Evolutionary conservation across 768 basidiomycete genomes (phyloP).

Genomic region (Crucibulum laeve): DNA sequence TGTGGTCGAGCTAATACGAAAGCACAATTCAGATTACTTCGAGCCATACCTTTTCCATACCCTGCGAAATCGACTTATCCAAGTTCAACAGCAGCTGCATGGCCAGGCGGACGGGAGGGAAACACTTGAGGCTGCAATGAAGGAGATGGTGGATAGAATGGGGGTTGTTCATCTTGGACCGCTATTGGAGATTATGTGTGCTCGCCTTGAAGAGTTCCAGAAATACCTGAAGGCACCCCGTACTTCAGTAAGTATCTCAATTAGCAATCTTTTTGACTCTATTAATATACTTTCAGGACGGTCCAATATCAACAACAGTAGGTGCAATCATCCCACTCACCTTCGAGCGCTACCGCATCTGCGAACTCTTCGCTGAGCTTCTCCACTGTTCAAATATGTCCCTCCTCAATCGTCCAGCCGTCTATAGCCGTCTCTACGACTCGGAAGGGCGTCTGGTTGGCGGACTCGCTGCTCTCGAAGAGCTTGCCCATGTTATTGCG

Average conservation of each 20-base stretch:
- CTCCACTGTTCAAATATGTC: conserved; percentile 99
- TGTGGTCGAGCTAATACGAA: conserved; percentile 90
- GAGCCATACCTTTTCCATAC: conserved; percentile 97
- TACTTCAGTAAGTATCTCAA: conserved; percentile 55
- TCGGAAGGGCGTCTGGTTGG: conserved; percentile 80
- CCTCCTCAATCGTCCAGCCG: conserved; percentile 76
- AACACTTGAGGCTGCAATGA: conserved; percentile 66
- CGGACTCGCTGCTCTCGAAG: conserved; percentile 81
- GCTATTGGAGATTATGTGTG: conserved; percentile 70
- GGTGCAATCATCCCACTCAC: conserved; percentile 78
- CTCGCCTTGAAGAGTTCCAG: conserved; percentile 65
- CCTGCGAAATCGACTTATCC: conserved; percentile 84
- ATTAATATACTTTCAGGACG: conserved; percentile 40
- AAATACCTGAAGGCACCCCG: conserved; percentile 66
- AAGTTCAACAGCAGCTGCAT: conserved; percentile 70
- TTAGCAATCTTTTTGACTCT: conserved; percentile 1
- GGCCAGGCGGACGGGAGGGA: conserved; percentile 57
- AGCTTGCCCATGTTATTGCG: conserved; percentile 80
- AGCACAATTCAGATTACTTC: conserved; percentile 98
- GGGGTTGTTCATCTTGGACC: conserved; percentile 89
- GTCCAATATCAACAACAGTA: conserved; percentile 68
- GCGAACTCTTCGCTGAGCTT: conserved; percentile 95
- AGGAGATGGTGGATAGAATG: conserved; percentile 79
- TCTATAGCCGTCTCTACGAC: conserved; percentile 72
- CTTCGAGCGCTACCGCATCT: conserved; percentile 91